A percentile compares a stretch with the other conserved stretches of the same genome.
Evolutionary conservation across 257 asterid species (phyloP).

Genomic region (Dorcoceras hygrometricum): DNA sequence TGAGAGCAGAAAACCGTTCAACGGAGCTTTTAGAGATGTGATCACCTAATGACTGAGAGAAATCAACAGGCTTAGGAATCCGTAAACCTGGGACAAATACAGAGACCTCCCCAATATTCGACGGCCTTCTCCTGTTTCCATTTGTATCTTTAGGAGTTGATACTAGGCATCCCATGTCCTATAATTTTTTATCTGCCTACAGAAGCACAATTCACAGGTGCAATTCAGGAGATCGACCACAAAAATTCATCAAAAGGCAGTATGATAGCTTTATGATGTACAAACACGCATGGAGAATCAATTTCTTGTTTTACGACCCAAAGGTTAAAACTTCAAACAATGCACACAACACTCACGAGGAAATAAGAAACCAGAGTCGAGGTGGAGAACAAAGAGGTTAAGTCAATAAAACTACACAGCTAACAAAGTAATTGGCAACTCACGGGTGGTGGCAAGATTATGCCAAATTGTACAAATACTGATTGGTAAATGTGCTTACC

Average conservation of each 20-base stretch:
- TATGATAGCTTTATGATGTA: conserved; percentile 3
- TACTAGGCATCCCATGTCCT: conserved; percentile 83
- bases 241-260: conserved; percentile 15
- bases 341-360: conserved; percentile 30
- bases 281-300: conserved; percentile 10
- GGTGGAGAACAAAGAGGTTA: conserved; percentile 33
- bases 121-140: conserved; percentile 79
- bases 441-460: conserved; percentile 45
- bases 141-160: conserved; percentile 73
- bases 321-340: not conserved
- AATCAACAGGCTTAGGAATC: conserved; percentile 81
- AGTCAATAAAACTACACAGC: conserved; percentile 51
- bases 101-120: conserved; percentile 85
- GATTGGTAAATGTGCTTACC: conserved; percentile 42
- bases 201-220: conserved; percentile 23
- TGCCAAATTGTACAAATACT: conserved; percentile 26
- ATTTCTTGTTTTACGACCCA: conserved; percentile 17
- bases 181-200: conserved; percentile 31
- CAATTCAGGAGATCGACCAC: conserved; percentile 11
- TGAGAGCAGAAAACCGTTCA: conserved; percentile 89
- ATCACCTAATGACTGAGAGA: conserved; percentile 60
- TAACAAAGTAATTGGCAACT: conserved; percentile 59
- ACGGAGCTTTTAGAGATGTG: conserved; percentile 54
- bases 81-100: conserved; percentile 92
- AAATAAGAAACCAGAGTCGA: conserved; percentile 28